Conservation (phyloP, 768 basidiomycete species). For the Coprinellus aureogranulatus region DNA sequence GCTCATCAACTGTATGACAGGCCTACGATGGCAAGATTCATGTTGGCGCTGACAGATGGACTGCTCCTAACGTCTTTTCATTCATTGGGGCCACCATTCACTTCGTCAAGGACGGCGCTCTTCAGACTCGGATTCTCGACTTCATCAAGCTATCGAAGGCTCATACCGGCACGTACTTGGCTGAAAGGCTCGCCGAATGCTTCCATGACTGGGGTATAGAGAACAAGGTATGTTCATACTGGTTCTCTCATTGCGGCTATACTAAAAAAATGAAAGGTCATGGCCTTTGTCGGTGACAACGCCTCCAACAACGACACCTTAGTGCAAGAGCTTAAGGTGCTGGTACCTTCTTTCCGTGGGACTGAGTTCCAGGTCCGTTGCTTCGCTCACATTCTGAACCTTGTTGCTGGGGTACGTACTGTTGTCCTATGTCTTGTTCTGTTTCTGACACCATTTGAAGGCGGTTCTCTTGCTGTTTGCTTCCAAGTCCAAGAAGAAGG, state of each 20-base stretch:
- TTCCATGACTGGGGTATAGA: slow-evolving; percentile 24
- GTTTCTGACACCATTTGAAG: too few species aligned
- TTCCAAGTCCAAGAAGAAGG: too few species aligned
- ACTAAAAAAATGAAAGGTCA: too few species aligned
- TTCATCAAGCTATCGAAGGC: slow-evolving; percentile 20
- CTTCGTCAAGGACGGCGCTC: background rate
- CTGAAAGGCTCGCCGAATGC: slow-evolving; percentile 17
- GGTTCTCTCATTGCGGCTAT: too few species aligned
- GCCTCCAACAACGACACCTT: slow-evolving; percentile 25
- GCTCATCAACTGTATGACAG: background rate
- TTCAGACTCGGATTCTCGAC: slow-evolving; percentile 13
- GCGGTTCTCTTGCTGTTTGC: too few species aligned
- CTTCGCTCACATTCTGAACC: slow-evolving; percentile 29
- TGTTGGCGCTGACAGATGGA: background rate
- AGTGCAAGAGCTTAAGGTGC: slow-evolving; percentile 12
- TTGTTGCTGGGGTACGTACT: slow-evolving; percentile 25
- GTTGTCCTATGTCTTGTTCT: too few species aligned
- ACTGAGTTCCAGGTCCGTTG: slow-evolving; percentile 17
- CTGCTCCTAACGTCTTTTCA: background rate
- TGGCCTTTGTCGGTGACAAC: slow-evolving; percentile 21
- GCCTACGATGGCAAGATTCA: background rate
- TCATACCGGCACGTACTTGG: slow-evolving; percentile 29
- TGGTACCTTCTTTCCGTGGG: slow-evolving; percentile 19
- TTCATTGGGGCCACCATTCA: slow-evolving; percentile 1
- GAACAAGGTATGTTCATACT: slow-evolving; percentile 25